Evolutionary conservation across 768 basidiomycete species (phyloP).

Genomic region (Kwoniella europaea): DNA sequence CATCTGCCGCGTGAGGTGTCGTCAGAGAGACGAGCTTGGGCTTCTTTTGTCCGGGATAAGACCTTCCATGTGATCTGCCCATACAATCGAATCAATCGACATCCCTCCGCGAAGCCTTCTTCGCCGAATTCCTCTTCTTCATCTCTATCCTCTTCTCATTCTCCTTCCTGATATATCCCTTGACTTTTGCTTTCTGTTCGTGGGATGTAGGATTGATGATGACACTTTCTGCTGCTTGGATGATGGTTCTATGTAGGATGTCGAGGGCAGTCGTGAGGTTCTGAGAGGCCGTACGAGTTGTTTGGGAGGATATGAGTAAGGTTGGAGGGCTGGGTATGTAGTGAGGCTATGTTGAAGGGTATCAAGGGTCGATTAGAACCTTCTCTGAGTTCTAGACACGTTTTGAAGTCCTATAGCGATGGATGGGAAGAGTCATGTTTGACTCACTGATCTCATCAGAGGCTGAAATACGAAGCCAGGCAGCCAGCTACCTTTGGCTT

Average conservation of each 20-base stretch:
- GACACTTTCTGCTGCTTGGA: slow-evolving; percentile 27
- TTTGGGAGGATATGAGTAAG: slow-evolving; percentile 45
- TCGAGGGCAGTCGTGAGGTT: slow-evolving; percentile 38
- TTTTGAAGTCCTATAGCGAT: not conserved
- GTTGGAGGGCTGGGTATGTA: slow-evolving; percentile 45
- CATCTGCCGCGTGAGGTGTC: no score
- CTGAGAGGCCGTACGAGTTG: slow-evolving; percentile 40
- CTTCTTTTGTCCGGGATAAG: not conserved
- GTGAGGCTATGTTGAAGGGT: slow-evolving; percentile 38
- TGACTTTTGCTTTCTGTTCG: slow-evolving; percentile 44
- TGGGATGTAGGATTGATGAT: slow-evolving; percentile 44
- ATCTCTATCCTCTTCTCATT: slow-evolving; percentile 36
- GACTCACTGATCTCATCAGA: slow-evolving; percentile 46
- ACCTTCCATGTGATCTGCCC: not conserved
- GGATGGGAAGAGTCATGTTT: not conserved
- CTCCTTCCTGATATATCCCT: slow-evolving; percentile 31
- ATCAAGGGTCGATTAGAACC: not conserved
- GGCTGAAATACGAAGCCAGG: slow-evolving; percentile 44
- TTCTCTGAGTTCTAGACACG: no score
- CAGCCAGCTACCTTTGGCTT: slow-evolving; percentile 40
- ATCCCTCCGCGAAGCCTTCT: slow-evolving; percentile 23
- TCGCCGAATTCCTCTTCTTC: slow-evolving; percentile 31
- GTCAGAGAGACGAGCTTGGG: no score
- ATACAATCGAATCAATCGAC: not conserved
- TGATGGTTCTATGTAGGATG: slow-evolving; percentile 41